These are phyloP conservation scores for Aquilaria malaccensis DNA, from an alignment of 345 rosid species.

Conservation along the genomic window DNA sequence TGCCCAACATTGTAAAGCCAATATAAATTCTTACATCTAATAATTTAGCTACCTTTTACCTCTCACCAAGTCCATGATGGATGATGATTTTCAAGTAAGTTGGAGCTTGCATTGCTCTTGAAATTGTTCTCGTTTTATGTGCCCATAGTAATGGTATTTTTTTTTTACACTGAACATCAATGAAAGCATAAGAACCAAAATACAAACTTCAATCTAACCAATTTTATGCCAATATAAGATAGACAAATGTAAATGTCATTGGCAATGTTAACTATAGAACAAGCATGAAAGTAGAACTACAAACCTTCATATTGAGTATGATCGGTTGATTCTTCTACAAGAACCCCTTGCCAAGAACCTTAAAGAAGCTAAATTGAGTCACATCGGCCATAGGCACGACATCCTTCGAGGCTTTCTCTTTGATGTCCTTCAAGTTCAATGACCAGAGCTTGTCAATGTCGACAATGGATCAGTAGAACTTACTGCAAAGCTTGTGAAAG, in stretches of 20 bases:
- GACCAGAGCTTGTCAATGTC: conserved; percentile 85
- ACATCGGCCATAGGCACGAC: conserved; percentile 61
- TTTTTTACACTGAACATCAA: too few species aligned
- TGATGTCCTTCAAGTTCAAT: conserved; percentile 52
- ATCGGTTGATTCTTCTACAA: conserved; percentile 62
- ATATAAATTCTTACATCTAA: too few species aligned
- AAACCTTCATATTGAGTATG: conserved; percentile 58
- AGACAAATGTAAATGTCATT: not conserved
- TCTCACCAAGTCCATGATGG: too few species aligned
- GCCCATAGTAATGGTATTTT: too few species aligned
- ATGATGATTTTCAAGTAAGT: too few species aligned
- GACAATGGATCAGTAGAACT: conserved; percentile 69
- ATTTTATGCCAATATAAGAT: not conserved
- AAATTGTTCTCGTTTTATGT: too few species aligned
- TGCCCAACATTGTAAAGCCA: too few species aligned
- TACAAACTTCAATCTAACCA: not conserved
- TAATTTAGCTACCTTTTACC: too few species aligned
- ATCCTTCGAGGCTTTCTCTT: conserved; percentile 54
- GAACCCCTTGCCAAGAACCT: conserved; percentile 76
- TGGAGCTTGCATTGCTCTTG: too few species aligned
- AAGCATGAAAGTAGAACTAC: conserved; percentile 1
- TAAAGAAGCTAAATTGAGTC: conserved; percentile 66
- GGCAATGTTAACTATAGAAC: too few species aligned
- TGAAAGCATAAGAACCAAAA: not conserved
- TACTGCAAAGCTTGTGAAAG: conserved; percentile 78